Conservation (phyloP, 164 flowering plant genomes). For the Aristolochia fimbriata region DNA sequence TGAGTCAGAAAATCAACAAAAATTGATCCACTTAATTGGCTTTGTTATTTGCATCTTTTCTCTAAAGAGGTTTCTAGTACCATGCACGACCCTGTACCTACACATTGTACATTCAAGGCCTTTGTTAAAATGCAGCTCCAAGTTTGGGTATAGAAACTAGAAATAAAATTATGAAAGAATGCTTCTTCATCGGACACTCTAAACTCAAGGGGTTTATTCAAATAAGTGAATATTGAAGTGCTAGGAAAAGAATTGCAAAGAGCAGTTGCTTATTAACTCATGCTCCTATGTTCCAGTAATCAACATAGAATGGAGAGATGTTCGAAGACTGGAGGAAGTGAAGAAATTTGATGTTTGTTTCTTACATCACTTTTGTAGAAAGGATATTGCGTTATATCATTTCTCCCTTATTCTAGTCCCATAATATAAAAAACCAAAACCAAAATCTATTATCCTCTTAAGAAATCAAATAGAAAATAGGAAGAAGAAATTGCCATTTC, state of each 20-base stretch:
- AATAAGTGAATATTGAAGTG: background rate
- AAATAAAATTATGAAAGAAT: conserved; percentile 84
- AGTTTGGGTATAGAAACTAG: conserved; percentile 39
- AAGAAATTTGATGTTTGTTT: conserved; percentile 37
- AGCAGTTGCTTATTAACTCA: conserved; percentile 12
- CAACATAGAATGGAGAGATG: conserved; percentile 99
- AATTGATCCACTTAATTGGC: conserved; percentile 59
- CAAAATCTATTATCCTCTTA: too few relatives aligned
- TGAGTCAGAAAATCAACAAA: conserved; percentile 71
- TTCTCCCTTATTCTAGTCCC: background rate
- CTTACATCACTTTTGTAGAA: background rate
- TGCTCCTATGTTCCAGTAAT: conserved; percentile 61
- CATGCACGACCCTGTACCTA: too few relatives aligned
- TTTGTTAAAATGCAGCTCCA: conserved; percentile 17
- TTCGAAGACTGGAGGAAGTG: conserved; percentile 94
- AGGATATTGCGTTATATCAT: too few relatives aligned
- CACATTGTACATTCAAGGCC: too few relatives aligned
- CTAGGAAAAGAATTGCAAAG: background rate
- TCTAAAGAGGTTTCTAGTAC: too few relatives aligned
- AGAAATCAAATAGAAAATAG: too few relatives aligned
- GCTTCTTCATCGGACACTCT: conserved; percentile 90
- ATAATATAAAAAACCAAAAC: too few relatives aligned
- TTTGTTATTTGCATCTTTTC: conserved; percentile 33
- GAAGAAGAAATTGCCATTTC: too few relatives aligned
- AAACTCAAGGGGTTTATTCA: conserved; percentile 41